Conservation (phyloP, 2,329 filamentous ascomycete species). For the Hyphodiscus sp. region DNA sequence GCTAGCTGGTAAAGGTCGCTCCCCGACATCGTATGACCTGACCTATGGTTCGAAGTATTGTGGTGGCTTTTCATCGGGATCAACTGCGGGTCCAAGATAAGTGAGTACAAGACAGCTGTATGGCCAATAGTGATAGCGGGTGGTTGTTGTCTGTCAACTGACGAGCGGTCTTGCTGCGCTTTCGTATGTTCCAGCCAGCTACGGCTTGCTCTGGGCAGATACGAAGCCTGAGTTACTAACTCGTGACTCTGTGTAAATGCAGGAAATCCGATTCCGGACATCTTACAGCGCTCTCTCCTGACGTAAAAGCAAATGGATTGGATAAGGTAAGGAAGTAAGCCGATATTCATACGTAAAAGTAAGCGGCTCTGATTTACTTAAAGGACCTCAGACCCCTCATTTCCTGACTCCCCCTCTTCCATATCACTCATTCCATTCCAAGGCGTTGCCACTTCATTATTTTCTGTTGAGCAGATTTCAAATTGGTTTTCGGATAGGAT, state of each 20-base stretch:
- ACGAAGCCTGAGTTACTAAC: not conserved
- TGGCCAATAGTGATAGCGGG: too few relatives aligned
- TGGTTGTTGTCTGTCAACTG: not conserved
- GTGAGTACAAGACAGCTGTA: too few relatives aligned
- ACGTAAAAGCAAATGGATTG: too few relatives aligned
- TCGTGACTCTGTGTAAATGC: not conserved
- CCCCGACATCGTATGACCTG: not conserved
- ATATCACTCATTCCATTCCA: not conserved
- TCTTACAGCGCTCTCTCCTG: too few relatives aligned
- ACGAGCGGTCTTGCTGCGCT: not conserved
- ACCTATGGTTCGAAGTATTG: not conserved
- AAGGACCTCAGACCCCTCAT: not conserved
- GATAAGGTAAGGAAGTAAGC: too few relatives aligned
- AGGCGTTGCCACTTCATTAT: not conserved
- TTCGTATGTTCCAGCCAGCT: not conserved
- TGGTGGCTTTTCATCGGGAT: not conserved
- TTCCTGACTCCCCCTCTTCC: not conserved
- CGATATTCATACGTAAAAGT: too few relatives aligned
- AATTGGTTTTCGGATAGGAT: slow-evolving; percentile 9
- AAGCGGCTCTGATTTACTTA: not conserved
- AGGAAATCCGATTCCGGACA: not conserved
- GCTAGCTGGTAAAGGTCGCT: too few relatives aligned
- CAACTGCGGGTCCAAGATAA: too few relatives aligned
- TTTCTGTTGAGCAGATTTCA: slow-evolving; percentile 2
- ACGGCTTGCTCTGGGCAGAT: not conserved